A percentile compares a stretch with the other conserved stretches of the same genome.
These are phyloP conservation scores for Evernia prunastri DNA, from an alignment of 495 filamentous ascomycete species.

Conservation along the genomic window DNA sequence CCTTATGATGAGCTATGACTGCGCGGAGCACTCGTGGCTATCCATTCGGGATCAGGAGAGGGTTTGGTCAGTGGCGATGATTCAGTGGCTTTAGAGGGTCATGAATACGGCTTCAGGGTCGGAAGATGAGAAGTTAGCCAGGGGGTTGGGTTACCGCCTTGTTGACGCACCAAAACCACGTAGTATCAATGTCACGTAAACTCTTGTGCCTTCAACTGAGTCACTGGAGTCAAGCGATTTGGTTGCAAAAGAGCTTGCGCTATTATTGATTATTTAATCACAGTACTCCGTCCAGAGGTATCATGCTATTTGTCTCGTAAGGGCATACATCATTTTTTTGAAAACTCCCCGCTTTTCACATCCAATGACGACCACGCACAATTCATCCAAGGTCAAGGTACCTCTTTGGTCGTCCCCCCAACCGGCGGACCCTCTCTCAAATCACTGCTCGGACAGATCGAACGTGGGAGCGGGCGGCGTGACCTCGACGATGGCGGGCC, in stretches of 20 bases:
- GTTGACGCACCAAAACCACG: no score
- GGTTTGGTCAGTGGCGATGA: neutral
- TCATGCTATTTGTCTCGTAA: slow-evolving; percentile 3
- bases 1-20: neutral
- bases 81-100: neutral
- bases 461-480: slow-evolving; percentile 12
- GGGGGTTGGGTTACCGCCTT: no score
- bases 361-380: neutral
- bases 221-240: neutral
- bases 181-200: neutral
- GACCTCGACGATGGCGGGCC: slow-evolving; percentile 36
- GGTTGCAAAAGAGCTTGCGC: neutral
- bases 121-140: no score
- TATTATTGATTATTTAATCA: neutral
- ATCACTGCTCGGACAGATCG: slow-evolving; percentile 3
- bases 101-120: no score
- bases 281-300: neutral
- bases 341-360: neutral
- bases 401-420: no score
- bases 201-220: neutral
- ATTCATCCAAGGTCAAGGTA: neutral
- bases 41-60: neutral
- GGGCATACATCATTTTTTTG: neutral
- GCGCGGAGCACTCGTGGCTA: neutral
- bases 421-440: neutral